Percentiles rank a stretch among this genome's conserved stretches.
These are phyloP conservation scores for Asterophora parasitica DNA, from an alignment of 768 basidiomycete genomes.

Conservation along the genomic window DNA sequence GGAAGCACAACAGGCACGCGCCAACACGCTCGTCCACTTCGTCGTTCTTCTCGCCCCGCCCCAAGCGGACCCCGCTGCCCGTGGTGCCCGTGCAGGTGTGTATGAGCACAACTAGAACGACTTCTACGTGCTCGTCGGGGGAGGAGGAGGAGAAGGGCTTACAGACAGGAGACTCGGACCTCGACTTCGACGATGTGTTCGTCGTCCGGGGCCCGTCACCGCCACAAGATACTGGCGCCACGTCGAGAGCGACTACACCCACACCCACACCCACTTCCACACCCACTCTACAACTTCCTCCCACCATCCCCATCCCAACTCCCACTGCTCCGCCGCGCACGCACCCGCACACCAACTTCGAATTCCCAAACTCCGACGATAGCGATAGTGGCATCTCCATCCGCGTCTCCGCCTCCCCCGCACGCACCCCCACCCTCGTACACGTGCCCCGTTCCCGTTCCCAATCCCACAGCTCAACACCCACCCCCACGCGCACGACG, in stretches of 20 bases:
- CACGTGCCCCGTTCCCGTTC: not conserved
- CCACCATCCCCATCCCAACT: no score
- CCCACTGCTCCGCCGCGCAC: not conserved
- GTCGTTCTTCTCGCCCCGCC: slow-evolving; percentile 9
- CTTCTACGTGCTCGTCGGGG: not conserved
- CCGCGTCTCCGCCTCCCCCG: slow-evolving; percentile 1
- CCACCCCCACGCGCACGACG: not conserved
- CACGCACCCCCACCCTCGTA: not conserved
- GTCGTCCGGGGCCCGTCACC: no score
- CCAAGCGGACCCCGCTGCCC: slow-evolving; percentile 2
- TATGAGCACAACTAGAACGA: not conserved
- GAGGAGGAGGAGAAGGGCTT: no score
- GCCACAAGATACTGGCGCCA: no score
- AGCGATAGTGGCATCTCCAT: not conserved
- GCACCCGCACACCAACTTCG: not conserved
- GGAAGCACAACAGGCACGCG: not conserved
- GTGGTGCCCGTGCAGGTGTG: not conserved
- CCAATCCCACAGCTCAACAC: no score
- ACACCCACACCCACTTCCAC: no score
- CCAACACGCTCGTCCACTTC: slow-evolving; percentile 1
- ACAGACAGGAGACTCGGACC: not conserved
- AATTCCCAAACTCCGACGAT: not conserved
- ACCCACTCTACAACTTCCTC: not conserved
- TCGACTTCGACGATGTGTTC: no score
- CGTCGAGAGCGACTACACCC: no score